phyloP scores from a whole-genome alignment of 257 asterid species.

The Ligustrum vulgare region DNA sequence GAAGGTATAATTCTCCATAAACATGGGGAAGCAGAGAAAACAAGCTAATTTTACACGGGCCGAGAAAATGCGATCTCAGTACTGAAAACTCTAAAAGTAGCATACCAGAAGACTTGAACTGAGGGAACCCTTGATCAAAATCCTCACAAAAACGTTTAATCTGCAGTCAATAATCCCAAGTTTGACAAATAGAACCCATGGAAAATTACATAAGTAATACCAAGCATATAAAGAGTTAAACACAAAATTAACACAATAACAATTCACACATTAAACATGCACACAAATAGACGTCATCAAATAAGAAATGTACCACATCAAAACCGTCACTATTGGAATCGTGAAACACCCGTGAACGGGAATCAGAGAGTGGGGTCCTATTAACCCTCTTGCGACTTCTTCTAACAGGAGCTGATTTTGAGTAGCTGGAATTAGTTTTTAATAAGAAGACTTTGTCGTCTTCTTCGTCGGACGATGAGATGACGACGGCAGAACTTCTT shows the following conservation, averaged over 20 bases:
- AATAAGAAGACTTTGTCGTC: constrained; percentile 29
- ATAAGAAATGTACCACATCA: constrained; percentile 43
- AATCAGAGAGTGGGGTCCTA: constrained; percentile 39
- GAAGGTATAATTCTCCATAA: not conserved
- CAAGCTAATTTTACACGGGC: not conserved
- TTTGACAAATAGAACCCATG: constrained; percentile 7
- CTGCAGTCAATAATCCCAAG: constrained; percentile 37
- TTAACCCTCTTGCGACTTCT: constrained; percentile 57
- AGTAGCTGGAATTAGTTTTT: constrained; percentile 30
- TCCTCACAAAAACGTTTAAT: constrained; percentile 68
- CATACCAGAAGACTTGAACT: constrained; percentile 91
- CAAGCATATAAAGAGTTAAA: not conserved
- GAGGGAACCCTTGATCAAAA: constrained; percentile 59
- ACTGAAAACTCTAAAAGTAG: constrained; percentile 32
- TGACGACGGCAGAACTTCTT: constrained; percentile 45
- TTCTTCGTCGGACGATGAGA: constrained; percentile 70
- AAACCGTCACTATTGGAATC: constrained; percentile 40
- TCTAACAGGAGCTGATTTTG: constrained; percentile 55
- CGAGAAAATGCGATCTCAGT: constrained; percentile 7
- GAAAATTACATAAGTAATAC: not conserved
- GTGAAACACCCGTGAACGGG: constrained; percentile 37
- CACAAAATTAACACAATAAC: not conserved
- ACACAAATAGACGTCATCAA: not conserved
- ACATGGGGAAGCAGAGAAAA: constrained; percentile 18
- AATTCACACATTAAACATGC: not conserved